Evolutionary conservation across 1,139 yeast species (phyloP), one percentile per base, ranked within the genome.

Genomic region (Ogataea hybrid): DNA sequence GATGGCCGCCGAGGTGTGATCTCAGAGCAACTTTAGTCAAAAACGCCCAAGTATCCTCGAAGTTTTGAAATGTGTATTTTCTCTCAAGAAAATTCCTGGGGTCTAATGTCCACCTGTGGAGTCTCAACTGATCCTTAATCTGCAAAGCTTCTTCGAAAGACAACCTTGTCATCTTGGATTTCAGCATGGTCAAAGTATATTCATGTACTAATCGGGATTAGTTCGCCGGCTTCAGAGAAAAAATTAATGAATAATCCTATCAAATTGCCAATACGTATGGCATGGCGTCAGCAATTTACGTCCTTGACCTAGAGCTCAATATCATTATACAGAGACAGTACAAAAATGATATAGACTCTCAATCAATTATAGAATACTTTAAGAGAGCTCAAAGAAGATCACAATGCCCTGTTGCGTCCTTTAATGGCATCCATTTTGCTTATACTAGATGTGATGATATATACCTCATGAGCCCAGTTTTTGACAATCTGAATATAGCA

Each of bases 41-140:
- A 54, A 84, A 84, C 5, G 71, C 69, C 87, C 89, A 81, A 0
- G 90, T 81, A 25, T 69, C 68, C 44, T 78, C 79, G 56, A 74
- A 84, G 33, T 70, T 69, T 40, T 64, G 67, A 52, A 84, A 71
- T 31, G 58, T 61, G 52, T 71, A 73, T 16, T 68, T 60, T 32
- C 68, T 58, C 4, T 50, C 39, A 5, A 73, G 47, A 1, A 45
- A 6, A 44, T 37, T 15, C 37, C 25, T 12, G 20, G 17, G 6
- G 5, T 25, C 9, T 8, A 39, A 10, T n/a, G 7, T 14, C 42
- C 42, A 39, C 3, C 4, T 14, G 5, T 23, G 25, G 10, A 34
- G 27, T 3, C 22, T 12, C n/a, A 29, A 5, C 3, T 23, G 5
- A 4, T 17, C 21, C 11, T 18, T 29, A 2, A 7, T 22, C 37